Evolutionary conservation across 1,284 basidiomycete species (phyloP).

Genomic region (Pascua guehoae): DNA sequence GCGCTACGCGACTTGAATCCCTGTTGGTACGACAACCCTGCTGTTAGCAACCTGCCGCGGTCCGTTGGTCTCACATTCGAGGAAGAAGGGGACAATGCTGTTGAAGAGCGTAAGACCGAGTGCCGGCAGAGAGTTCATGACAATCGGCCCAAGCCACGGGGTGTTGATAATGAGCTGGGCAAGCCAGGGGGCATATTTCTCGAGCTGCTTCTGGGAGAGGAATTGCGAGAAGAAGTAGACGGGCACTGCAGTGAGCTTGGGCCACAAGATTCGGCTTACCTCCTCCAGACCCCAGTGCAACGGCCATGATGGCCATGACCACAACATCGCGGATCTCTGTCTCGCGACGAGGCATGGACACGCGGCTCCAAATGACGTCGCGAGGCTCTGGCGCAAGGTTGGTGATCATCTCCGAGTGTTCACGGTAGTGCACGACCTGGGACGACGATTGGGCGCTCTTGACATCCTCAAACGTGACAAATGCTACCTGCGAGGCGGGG

Average conservation of each 20-base stretch:
- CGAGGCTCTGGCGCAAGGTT: slow-evolving; percentile 86
- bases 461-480: slow-evolving; percentile 96
- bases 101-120: slow-evolving; percentile 87
- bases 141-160: slow-evolving; percentile 73
- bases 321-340: slow-evolving; percentile 64
- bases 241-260: slow-evolving; percentile 55
- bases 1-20: slow-evolving; percentile 84
- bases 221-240: slow-evolving; percentile 78
- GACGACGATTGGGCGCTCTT: slow-evolving; percentile 87
- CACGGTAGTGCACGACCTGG: slow-evolving; percentile 74
- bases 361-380: slow-evolving; percentile 91
- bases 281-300: slow-evolving; percentile 56
- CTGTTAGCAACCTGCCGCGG: background rate
- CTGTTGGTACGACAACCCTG: slow-evolving; percentile 80
- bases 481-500: slow-evolving; percentile 75
- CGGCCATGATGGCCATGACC: slow-evolving; percentile 63
- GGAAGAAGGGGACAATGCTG: slow-evolving; percentile 78
- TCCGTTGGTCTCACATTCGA: slow-evolving; percentile 63
- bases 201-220: slow-evolving; percentile 86
- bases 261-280: too few species aligned
- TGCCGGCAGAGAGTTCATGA: slow-evolving; percentile 88
- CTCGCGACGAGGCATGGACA: slow-evolving; percentile 61
- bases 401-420: slow-evolving; percentile 64
- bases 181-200: slow-evolving; percentile 81
- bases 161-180: slow-evolving; percentile 69